phyloP scores from a whole-genome alignment of 116 monocot species.

The Trichopus zeylanicus region DNA sequence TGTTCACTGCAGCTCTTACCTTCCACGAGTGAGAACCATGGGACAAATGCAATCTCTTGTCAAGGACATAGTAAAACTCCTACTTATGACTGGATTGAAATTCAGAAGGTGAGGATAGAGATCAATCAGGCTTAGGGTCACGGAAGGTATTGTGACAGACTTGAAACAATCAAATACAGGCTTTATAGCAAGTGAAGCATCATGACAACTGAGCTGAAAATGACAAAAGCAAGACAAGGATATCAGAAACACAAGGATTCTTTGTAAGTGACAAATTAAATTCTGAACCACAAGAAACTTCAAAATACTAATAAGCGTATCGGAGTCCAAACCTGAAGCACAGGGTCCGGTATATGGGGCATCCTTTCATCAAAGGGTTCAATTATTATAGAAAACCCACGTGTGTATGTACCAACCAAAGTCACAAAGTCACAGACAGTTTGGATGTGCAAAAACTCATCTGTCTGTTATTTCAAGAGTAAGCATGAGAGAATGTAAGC shows the following conservation, averaged over 20 bases:
- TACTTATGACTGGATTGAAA: slow-evolving; percentile 92
- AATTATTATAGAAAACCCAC: slow-evolving; percentile 95
- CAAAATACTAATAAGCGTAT: slow-evolving; percentile 2
- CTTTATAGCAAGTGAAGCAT: slow-evolving; percentile 94
- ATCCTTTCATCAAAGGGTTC: slow-evolving; percentile 98
- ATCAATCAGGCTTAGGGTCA: slow-evolving; percentile 96
- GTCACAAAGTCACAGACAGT: slow-evolving; percentile 98
- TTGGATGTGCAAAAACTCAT: slow-evolving; percentile 89
- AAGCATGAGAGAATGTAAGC: slow-evolving; percentile 82
- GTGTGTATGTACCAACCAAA: slow-evolving; percentile 78
- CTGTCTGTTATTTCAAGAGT: slow-evolving; percentile 96
- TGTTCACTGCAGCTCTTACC: slow-evolving; percentile 30
- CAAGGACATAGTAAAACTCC: slow-evolving; percentile 97
- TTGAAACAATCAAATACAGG: slow-evolving; percentile 97
- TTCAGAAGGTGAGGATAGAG: slow-evolving; percentile 94
- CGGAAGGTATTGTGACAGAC: slow-evolving; percentile 92
- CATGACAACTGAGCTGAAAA: slow-evolving; percentile 90
- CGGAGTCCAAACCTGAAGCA: slow-evolving; percentile 61
- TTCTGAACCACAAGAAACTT: neutral
- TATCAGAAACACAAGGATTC: too few relatives aligned
- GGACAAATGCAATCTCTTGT: slow-evolving; percentile 98
- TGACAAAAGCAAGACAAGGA: slow-evolving; percentile 3
- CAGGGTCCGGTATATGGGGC: slow-evolving; percentile 93
- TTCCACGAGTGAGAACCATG: slow-evolving; percentile 99
- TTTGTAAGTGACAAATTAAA: too few relatives aligned